Conservation (phyloP, 1,139 yeast species). For the Nakaseomyces uthaithaninus region DNA sequence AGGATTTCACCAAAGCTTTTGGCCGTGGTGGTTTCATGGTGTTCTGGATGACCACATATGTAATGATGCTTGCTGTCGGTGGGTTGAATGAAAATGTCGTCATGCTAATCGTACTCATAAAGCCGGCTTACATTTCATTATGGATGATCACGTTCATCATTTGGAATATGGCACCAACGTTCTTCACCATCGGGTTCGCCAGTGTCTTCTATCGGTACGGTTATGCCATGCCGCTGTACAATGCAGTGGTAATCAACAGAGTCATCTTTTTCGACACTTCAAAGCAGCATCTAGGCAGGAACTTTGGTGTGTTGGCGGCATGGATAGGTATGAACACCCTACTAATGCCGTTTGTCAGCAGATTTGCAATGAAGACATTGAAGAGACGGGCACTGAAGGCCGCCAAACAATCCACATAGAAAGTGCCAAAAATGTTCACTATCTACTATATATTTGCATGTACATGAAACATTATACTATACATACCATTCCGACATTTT, state of each 20-base stretch:
- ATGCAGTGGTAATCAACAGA: constrained; percentile 47
- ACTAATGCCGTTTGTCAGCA: constrained; percentile 40
- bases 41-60: constrained; percentile 53
- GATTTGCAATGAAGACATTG: constrained; percentile 16
- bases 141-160: constrained; percentile 56
- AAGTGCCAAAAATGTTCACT: constrained; percentile 32
- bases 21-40: constrained; percentile 58
- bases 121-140: constrained; percentile 47
- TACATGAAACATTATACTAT: too few relatives aligned
- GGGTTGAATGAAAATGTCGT: constrained; percentile 56
- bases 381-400: background rate
- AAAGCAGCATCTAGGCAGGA: constrained; percentile 49
- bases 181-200: constrained; percentile 44
- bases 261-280: constrained; percentile 51
- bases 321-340: constrained; percentile 50
- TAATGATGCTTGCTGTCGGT: constrained; percentile 55
- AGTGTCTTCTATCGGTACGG: constrained; percentile 54
- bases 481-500: too few relatives aligned
- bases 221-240: constrained; percentile 57
- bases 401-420: constrained; percentile 16
- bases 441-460: too few relatives aligned
- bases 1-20: constrained; percentile 44
- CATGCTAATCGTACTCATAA: constrained; percentile 38
- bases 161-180: constrained; percentile 51
- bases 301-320: constrained; percentile 47